Conservation (phyloP, 768 basidiomycete genomes). For the Amanita rimosa region DNA sequence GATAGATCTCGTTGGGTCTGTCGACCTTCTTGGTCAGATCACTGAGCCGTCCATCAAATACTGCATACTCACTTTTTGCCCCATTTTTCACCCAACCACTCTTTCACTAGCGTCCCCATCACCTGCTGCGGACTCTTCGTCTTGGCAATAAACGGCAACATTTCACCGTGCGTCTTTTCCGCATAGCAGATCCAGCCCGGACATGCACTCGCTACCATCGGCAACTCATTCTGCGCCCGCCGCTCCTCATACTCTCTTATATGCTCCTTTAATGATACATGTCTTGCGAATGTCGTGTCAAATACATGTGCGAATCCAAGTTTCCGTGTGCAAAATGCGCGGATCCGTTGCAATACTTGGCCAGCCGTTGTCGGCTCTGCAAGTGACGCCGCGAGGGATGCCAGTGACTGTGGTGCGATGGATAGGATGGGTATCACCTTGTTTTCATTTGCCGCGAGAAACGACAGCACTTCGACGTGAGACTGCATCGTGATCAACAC, state of each 20-base stretch:
- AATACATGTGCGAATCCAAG: slow-evolving; percentile 77
- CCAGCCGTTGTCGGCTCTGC: slow-evolving; percentile 25
- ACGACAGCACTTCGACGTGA: slow-evolving; percentile 81
- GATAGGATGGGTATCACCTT: slow-evolving; percentile 59
- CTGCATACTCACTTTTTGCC: slow-evolving; percentile 47
- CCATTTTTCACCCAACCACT: slow-evolving; percentile 66
- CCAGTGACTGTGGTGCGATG: slow-evolving; percentile 82
- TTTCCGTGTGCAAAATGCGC: slow-evolving; percentile 51
- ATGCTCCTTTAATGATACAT: slow-evolving; percentile 77
- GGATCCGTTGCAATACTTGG: slow-evolving; percentile 60
- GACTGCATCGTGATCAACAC: slow-evolving; percentile 94
- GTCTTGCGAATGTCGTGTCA: slow-evolving; percentile 92
- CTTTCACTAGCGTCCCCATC: slow-evolving; percentile 90
- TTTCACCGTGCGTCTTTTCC: slow-evolving; percentile 91
- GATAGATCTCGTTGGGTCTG: slow-evolving; percentile 85
- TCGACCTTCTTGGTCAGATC: slow-evolving; percentile 1
- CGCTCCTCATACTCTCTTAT: slow-evolving; percentile 73
- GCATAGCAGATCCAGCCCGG: slow-evolving; percentile 99
- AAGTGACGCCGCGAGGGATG: slow-evolving; percentile 56
- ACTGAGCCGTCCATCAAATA: neutral
- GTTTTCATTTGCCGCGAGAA: slow-evolving; percentile 46
- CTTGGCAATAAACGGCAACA: slow-evolving; percentile 80
- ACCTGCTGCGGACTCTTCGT: slow-evolving; percentile 92
- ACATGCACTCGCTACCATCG: slow-evolving; percentile 93
- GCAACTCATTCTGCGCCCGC: slow-evolving; percentile 34